Conservation (phyloP, 306 rosid genomes). For the Dryas octopetala region DNA sequence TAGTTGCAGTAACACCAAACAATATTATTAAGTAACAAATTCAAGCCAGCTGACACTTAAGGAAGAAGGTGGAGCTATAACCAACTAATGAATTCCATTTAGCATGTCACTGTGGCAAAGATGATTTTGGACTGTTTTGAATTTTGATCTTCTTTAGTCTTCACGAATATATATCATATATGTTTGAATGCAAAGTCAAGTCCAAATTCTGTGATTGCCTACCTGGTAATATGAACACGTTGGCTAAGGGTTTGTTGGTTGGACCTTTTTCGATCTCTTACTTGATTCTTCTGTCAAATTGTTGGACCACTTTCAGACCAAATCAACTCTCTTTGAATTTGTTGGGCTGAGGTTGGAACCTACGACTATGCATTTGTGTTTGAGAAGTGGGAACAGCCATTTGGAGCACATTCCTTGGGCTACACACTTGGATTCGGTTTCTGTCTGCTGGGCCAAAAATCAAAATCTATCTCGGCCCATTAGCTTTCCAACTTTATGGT, state of each 20-base stretch:
- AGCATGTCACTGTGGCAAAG: constrained; percentile 21
- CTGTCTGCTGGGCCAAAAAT: not conserved
- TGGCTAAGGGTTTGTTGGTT: not conserved
- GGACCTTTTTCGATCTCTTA: not conserved
- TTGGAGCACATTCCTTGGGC: not conserved
- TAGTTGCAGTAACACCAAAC: constrained; percentile 57
- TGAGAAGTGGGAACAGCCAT: constrained; percentile 6
- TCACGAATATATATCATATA: not conserved
- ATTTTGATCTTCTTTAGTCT: not conserved
- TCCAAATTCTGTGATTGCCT: not conserved
- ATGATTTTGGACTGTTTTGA: constrained; percentile 8
- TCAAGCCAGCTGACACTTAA: not conserved
- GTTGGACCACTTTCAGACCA: constrained; percentile 20
- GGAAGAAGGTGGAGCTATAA: not conserved
- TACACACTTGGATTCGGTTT: not conserved
- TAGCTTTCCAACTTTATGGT: not conserved
- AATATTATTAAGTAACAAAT: not conserved
- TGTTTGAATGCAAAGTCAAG: constrained; percentile 6
- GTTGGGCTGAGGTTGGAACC: not conserved
- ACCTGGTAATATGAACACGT: not conserved
- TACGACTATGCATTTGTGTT: not conserved
- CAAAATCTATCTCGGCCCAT: not conserved
- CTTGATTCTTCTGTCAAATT: not conserved
- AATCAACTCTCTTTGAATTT: not conserved
- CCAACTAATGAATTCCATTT: constrained; percentile 1